These are phyloP conservation scores for Emydomyces testavorans DNA, from an alignment of 2,329 filamentous ascomycete species.

Conservation along the genomic window DNA sequence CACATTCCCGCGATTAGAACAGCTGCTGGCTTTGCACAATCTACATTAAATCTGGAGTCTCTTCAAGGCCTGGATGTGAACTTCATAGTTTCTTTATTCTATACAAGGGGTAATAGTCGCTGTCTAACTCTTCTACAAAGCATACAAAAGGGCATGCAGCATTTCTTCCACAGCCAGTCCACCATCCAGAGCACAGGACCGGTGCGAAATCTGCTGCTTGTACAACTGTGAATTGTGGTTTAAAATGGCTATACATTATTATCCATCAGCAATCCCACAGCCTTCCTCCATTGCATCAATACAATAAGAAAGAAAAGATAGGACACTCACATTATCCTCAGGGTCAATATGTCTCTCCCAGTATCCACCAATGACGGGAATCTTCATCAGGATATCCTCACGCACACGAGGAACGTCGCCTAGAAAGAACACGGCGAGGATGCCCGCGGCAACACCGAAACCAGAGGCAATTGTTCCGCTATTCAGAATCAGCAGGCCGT, in stretches of 20 bases:
- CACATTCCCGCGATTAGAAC: no score
- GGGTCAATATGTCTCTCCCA: conserved; percentile 48
- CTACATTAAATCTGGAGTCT: background rate
- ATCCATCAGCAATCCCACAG: background rate
- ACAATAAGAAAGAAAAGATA: background rate
- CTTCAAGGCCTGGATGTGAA: background rate
- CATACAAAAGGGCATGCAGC: background rate
- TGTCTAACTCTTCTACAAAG: conserved; percentile 3
- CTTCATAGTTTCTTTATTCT: conserved; percentile 10
- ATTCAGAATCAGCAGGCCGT: conserved; percentile 11
- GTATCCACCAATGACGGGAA: conserved; percentile 48
- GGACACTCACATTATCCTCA: conserved; percentile 47
- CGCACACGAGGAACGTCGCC: conserved; percentile 52
- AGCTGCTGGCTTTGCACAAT: no score
- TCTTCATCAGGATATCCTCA: conserved; percentile 50
- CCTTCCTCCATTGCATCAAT: background rate
- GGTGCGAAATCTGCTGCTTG: background rate
- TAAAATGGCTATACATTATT: conserved; percentile 1
- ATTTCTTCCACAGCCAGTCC: background rate
- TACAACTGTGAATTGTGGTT: background rate
- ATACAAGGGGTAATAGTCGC: conserved; percentile 9
- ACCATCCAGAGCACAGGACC: background rate
- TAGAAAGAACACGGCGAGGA: conserved; percentile 54
- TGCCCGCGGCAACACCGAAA: conserved; percentile 47
- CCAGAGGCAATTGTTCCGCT: conserved; percentile 40